Base-by-base conservation (phyloP, 1,139 yeast genomes). In the Geotrichum reessii region DNA sequence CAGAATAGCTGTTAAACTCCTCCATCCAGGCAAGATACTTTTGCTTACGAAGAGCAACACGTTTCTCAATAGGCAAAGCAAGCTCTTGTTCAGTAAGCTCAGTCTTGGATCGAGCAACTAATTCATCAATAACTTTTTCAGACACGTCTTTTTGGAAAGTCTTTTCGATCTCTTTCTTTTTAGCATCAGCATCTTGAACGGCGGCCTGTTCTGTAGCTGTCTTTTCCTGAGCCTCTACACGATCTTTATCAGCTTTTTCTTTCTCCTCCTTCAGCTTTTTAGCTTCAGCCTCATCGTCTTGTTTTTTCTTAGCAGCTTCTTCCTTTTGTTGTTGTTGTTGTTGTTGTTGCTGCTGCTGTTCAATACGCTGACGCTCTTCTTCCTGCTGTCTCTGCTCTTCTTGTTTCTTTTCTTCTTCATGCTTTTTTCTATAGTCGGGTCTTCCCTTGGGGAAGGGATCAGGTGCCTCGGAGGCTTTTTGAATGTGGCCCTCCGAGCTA, bases 191-290 rank as follows among this genome's bases (percentile, higher is more conserved):
- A 2, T 49, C 50, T 12, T 52, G 54, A 14, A 37, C 52, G 5
- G 40, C 53, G 28, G 56, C 59, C 11, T 42, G 48, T 21, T 53
- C 60, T 21, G 40, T 56, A n/a, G 51, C 33, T 44, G 47, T 46
- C 24, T 51, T 25, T 9, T 50, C 56, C 11, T 44, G 50, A 21
- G 54, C 64, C 9, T 59, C 64, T 6, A 62, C 62, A 8, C 58
- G 65, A 3, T 67, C 69, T 3, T 64, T 65, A n/a, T 69, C 74
- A 6, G 67, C 69, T 9, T 65, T 69, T 19, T 42, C 50, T 52
- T 52, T 27, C 8, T 21, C 24, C 44, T 52, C 47, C 22, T 50
- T 51, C 24, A 37, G 42, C 46, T 51, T 19, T 27, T 44, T 28
- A 24, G 40, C 47, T 27, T 46, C 50, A 14, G 47, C 48, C 14